Percentiles rank a stretch among this genome's conserved stretches.
Evolutionary conservation across 148 eudicot species (phyloP).

Genomic region (Mesembryanthemum crystallinum): DNA sequence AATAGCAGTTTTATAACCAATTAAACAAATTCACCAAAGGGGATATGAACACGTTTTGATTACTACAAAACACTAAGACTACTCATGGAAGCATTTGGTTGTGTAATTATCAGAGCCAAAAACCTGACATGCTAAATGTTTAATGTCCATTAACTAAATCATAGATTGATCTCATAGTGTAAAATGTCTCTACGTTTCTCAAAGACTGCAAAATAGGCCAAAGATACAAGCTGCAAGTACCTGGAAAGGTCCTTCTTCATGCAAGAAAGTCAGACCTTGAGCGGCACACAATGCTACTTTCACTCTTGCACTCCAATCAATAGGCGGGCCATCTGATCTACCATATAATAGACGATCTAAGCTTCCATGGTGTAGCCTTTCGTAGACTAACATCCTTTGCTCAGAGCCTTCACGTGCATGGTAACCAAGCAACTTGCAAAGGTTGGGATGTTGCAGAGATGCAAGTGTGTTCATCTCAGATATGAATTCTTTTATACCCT

Average conservation of each 20-base stretch:
- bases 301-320: conserved; percentile 83
- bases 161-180: neutral
- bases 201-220: neutral
- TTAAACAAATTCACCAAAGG: neutral
- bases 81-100: conserved; percentile 4
- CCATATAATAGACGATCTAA: conserved; percentile 76
- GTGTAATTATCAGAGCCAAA: neutral
- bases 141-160: neutral
- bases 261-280: conserved; percentile 85
- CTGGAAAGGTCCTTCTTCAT: conserved; percentile 97
- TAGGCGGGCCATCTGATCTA: conserved; percentile 68
- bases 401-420: conserved; percentile 88
- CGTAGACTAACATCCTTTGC: conserved; percentile 78
- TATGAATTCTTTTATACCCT: conserved; percentile 82
- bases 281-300: conserved; percentile 89
- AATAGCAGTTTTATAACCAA: neutral
- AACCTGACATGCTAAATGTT: neutral
- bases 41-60: neutral
- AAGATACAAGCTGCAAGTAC: conserved; percentile 30
- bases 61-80: neutral
- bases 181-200: neutral
- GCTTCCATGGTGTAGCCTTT: conserved; percentile 93
- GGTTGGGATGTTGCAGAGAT: conserved; percentile 78
- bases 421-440: conserved; percentile 86
- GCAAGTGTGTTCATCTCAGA: conserved; percentile 81